Conservation (phyloP, 1,139 yeast species). For the Sugiyamaella paludigena region DNA sequence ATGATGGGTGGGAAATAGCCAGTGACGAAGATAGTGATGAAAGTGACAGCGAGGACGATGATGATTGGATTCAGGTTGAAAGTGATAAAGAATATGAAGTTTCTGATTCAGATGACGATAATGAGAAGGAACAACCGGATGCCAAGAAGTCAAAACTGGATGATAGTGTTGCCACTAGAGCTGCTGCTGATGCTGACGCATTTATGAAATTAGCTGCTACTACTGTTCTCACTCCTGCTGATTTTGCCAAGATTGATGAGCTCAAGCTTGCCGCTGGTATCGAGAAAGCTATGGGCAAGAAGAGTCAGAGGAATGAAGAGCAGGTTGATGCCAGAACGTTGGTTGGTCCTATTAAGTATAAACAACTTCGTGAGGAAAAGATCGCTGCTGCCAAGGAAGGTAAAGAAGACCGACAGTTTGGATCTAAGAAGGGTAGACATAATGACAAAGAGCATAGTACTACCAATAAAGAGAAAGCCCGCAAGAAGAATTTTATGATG, state of each 20-base stretch:
- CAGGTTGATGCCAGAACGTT: constrained; percentile 74
- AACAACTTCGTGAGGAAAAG: constrained; percentile 86
- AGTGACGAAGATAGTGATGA: constrained; percentile 59
- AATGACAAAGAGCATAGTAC: constrained; percentile 74
- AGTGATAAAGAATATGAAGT: constrained; percentile 54
- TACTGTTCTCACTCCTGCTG: constrained; percentile 91
- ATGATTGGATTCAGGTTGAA: constrained; percentile 53
- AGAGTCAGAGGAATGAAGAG: constrained; percentile 60
- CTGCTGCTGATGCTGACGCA: constrained; percentile 43
- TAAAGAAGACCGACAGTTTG: constrained; percentile 88
- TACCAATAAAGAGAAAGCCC: constrained; percentile 91
- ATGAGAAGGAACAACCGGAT: constrained; percentile 42
- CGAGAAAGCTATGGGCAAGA: constrained; percentile 65
- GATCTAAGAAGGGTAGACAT: constrained; percentile 71
- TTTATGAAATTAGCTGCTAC: constrained; percentile 51
- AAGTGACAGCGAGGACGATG: constrained; percentile 48
- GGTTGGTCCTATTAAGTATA: constrained; percentile 82
- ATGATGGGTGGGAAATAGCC: constrained; percentile 49
- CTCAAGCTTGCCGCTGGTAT: constrained; percentile 80
- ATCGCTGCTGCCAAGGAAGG: constrained; percentile 86
- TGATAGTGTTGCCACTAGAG: constrained; percentile 24
- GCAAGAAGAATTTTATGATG: constrained; percentile 99
- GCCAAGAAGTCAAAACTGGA: constrained; percentile 27
- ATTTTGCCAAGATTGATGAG: constrained; percentile 91
- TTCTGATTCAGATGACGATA: constrained; percentile 43